Evolutionary conservation across 352 stramenopile species (phyloP), one percentile per base, ranked within the genome.

Genomic region (Phytophthora ramorum): DNA sequence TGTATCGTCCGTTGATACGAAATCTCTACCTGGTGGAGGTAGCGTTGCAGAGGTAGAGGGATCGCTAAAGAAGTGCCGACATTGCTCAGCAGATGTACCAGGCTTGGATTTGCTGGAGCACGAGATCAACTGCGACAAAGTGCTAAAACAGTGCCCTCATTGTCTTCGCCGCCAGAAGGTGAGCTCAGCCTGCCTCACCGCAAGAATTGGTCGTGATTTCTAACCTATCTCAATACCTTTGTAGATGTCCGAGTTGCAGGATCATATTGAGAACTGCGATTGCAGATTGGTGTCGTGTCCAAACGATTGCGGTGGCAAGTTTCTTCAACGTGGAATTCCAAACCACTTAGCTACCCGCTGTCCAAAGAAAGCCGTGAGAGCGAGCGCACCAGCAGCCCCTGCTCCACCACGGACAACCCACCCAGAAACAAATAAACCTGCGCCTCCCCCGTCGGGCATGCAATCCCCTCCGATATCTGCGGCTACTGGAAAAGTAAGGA

Each of bases 191-290:
- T 37, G 8, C 22, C 13, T n/a, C 30, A 40, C 38, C 1, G 3
- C 13, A 22, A 13, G 10, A 49, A 28, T 47, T 47, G 41, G 38
- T 38, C 3, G 14, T 30, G n/a, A 32, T 45, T 24, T 19, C 19
- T 53, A 46, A 52, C n/a, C 10, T 41, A 24, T 35, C 24, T 10
- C 47, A 8, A n/a, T 57, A 24, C 6, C 2, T 44, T 22, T 12
- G 34, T 24, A 90, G 81, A 86, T 87, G 66, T 74, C 76, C 0
- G 84, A 95, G 38, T 70, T 95, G 14, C 81, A 91, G 62, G 85
- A 93, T 6, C 87, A 95, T 48, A 93, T 95, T 34, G 81, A 95
- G 37, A 89, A 77, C 45, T 95, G 87, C 38, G 87, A 95, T 66
- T 93, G 85, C 44, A 85, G 87, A 37, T 69, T 95, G 12, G 83